phyloP scores from a whole-genome alignment of 768 basidiomycete genomes.

The Boletus barrowsii region DNA sequence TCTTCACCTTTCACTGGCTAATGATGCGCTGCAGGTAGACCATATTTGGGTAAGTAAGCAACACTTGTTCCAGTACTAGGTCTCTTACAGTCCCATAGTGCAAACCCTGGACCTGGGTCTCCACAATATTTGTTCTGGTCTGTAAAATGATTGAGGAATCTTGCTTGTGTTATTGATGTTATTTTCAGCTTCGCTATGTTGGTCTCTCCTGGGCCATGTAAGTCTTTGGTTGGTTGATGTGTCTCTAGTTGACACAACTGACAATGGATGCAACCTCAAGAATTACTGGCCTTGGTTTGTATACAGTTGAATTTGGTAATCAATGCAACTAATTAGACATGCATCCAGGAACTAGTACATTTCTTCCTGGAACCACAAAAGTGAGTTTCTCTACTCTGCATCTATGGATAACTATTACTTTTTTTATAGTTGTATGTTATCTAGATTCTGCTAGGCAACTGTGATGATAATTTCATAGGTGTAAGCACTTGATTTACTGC shows the following conservation, averaged over 20 bases:
- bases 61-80: neutral
- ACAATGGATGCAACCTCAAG: neutral
- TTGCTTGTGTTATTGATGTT: no score
- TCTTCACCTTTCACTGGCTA: neutral
- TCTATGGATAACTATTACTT: neutral
- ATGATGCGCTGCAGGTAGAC: slow-evolving; percentile 6
- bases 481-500: neutral
- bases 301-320: no score
- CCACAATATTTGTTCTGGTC: slow-evolving; percentile 6
- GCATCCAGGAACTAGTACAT: neutral
- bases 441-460: neutral
- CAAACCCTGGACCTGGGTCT: slow-evolving; percentile 10
- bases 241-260: neutral
- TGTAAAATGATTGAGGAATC: neutral
- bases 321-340: no score
- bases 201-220: neutral
- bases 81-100: neutral
- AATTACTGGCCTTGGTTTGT: no score
- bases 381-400: neutral
- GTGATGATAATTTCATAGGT: neutral
- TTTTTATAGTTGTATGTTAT: slow-evolving; percentile 1
- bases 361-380: neutral
- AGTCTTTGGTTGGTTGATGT: neutral
- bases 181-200: neutral
- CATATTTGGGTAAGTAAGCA: slow-evolving; percentile 13